Base-by-base conservation (phyloP, 768 basidiomycete species). In the Zangia roseola region DNA sequence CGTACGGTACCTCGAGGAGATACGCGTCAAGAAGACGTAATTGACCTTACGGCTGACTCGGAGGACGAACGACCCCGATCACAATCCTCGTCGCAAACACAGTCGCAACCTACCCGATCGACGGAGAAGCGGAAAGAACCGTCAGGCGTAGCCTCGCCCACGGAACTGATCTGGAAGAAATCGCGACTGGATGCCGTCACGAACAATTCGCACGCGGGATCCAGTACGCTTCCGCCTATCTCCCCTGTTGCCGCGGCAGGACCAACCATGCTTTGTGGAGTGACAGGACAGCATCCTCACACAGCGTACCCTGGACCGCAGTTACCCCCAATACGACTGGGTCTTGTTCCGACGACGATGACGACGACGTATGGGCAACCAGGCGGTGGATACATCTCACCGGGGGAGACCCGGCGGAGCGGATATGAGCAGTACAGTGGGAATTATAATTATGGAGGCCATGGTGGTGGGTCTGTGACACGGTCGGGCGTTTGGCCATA, bases 1-100 rank as follows among this genome's bases (percentile, higher is more conserved):
- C 50, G 53, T 45, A 41, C 62, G 9, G 57, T 57, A 24, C 40
- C 35, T n/a, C n/a, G n/a, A 20, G 69, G 68, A 45, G 69, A 67
- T 50, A 67, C 68, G 43, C 65, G 65, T 53, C 61, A 59, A 20
- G 69, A 72, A 12, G 77, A 81, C 55, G 83, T 94, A 37, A 94
- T 94, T 54, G 93, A 95, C 63, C 71, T 95, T 50, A 94, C 93
- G 4, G 71, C 84, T 52, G 88, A 91, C 59, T 82, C 82, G 20
- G 87, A 90, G 48, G 87, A 88, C 12, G 91, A 93, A 42, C 79
- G 75, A 28, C 65, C 67, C 25, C 66, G 59, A 41, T 58, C 64
- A 13, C 60, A 62, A 24, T 31, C 47, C 33, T 56, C 53, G 10
- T 52, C 56, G 17, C 61, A 58, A 40, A 23, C 37, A 19, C 79